phyloP scores from a whole-genome alignment of 371 early-diverging fungal genomes.

The Synchytrium microbalum region DNA sequence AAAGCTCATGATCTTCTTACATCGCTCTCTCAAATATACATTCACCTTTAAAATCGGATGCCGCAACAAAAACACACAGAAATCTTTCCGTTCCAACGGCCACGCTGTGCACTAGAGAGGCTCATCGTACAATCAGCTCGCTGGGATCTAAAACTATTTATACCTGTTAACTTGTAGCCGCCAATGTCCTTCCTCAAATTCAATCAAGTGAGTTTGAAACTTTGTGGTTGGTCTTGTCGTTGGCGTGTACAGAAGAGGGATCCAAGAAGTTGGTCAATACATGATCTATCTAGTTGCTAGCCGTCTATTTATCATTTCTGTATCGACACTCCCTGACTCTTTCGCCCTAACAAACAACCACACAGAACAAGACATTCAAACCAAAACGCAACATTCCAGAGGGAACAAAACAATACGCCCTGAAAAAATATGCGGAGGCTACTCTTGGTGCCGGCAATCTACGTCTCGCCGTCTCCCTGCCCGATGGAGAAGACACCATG shows the following conservation, averaged over 20 bases:
- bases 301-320: neutral
- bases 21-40: too few species aligned
- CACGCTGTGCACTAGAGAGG: too few species aligned
- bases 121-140: too few species aligned
- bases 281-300: neutral
- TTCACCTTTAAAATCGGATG: too few species aligned
- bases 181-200: neutral
- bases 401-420: conserved; percentile 47
- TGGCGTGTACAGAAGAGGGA: neutral
- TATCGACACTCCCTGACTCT: neutral
- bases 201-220: neutral
- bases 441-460: conserved; percentile 70
- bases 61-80: too few species aligned
- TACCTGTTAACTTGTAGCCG: too few species aligned
- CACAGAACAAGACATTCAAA: conserved; percentile 46
- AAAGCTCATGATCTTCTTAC: too few species aligned
- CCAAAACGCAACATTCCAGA: conserved; percentile 42
- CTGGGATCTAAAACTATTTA: too few species aligned
- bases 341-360: neutral
- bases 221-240: neutral
- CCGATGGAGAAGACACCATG: conserved; percentile 72
- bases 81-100: too few species aligned
- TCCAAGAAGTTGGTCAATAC: neutral
- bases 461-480: conserved; percentile 61
- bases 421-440: conserved; percentile 54